These are phyloP conservation scores for Ogataea degrootiae DNA, from an alignment of 805 yeast genomes.

Conservation along the genomic window DNA sequence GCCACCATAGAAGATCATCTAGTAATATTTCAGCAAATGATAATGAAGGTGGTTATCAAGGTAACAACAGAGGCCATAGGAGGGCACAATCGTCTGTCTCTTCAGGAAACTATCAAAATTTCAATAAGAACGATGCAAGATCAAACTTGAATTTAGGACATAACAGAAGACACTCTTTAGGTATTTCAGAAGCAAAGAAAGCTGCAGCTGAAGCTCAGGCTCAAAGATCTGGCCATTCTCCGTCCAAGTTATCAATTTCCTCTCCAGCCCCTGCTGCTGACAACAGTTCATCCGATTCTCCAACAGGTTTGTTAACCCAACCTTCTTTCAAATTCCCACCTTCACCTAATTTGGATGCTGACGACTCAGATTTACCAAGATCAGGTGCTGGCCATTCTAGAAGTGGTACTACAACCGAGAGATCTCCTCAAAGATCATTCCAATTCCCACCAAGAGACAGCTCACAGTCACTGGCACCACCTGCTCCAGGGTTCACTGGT, in stretches of 20 bases:
- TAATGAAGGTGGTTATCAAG: constrained; percentile 4
- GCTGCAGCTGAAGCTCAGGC: constrained; percentile 94
- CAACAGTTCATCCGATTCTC: constrained; percentile 3
- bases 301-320: constrained; percentile 17
- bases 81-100: constrained; percentile 39
- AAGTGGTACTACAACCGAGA: constrained; percentile 30
- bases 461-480: constrained; percentile 39
- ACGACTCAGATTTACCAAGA: constrained; percentile 5
- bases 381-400: constrained; percentile 16
- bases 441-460: constrained; percentile 60
- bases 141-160: constrained; percentile 55
- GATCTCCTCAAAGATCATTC: constrained; percentile 45
- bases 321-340: constrained; percentile 57
- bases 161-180: constrained; percentile 85
- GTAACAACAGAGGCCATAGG: constrained; percentile 35
- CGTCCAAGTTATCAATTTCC: constrained; percentile 24
- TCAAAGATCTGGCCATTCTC: constrained; percentile 46
- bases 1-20: constrained; percentile 29
- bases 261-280: constrained; percentile 5
- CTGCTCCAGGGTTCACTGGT: constrained; percentile 46
- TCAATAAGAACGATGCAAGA: constrained; percentile 16
- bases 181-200: constrained; percentile 85
- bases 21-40: constrained; percentile 18
- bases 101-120: constrained; percentile 18
- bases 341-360: constrained; percentile 13